phyloP scores from a whole-genome alignment of 306 rosid genomes.

The Vachellia pachyceras region DNA sequence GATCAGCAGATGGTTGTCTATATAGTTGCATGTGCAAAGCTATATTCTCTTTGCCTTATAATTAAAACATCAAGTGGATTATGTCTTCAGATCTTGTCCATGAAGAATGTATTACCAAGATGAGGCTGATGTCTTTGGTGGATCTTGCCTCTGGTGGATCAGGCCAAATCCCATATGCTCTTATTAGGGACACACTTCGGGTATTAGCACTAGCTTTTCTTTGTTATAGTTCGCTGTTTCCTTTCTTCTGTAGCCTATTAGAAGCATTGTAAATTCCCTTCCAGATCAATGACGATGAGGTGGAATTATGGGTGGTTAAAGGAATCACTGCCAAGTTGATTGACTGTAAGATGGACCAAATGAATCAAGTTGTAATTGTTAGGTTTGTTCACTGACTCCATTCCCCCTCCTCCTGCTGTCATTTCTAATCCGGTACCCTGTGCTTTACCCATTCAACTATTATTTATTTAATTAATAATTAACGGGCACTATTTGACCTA shows the following conservation, averaged over 20 bases:
- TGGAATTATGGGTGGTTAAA: constrained; percentile 85
- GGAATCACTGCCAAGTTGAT: constrained; percentile 82
- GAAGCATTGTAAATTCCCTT: constrained; percentile 21
- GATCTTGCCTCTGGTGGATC: constrained; percentile 80
- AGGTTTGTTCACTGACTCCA: constrained; percentile 55
- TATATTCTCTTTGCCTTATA: neutral
- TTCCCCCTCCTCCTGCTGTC: constrained; percentile 18
- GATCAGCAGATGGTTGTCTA: constrained; percentile 25
- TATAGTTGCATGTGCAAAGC: neutral
- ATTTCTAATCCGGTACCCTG: neutral
- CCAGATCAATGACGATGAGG: constrained; percentile 84
- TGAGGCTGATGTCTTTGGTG: constrained; percentile 85
- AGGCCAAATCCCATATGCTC: constrained; percentile 74
- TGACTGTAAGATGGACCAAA: constrained; percentile 95
- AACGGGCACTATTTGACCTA: constrained; percentile 19
- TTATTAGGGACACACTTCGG: constrained; percentile 72
- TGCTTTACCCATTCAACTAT: constrained; percentile 6
- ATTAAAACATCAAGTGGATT: constrained; percentile 15
- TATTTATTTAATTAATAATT: neutral
- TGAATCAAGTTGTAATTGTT: constrained; percentile 85
- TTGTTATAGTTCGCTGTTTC: constrained; percentile 26
- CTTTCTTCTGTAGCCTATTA: constrained; percentile 13
- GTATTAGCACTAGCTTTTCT: constrained; percentile 48
- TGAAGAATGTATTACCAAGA: constrained; percentile 82
- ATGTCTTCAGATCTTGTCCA: constrained; percentile 73